Evolutionary conservation across 345 rosid genomes (phyloP).

Genomic region (Boechera retrofracta): DNA sequence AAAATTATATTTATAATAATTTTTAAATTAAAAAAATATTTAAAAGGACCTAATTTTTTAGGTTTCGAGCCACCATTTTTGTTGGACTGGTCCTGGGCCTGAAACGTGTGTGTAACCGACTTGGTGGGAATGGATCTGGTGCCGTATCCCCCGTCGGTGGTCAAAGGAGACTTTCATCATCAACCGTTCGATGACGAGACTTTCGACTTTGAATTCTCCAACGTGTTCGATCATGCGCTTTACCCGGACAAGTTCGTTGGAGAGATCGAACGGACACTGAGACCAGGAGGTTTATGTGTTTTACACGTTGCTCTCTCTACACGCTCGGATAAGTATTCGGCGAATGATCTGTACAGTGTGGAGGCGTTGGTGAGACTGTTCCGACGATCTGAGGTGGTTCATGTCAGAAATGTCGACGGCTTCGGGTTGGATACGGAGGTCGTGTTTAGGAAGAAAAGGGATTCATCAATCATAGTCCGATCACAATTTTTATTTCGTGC

Average conservation of each 20-base stretch:
- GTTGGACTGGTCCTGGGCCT: not conserved
- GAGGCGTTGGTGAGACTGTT: conserved; percentile 62
- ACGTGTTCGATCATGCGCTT: conserved; percentile 94
- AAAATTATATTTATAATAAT: no score
- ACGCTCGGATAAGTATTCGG: conserved; percentile 81
- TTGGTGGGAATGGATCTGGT: conserved; percentile 87
- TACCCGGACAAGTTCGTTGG: conserved; percentile 70
- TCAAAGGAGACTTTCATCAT: conserved; percentile 76
- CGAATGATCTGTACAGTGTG: conserved; percentile 72
- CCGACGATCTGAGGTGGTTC: conserved; percentile 61
- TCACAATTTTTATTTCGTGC: not conserved
- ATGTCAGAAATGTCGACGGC: conserved; percentile 70
- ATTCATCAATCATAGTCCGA: conserved; percentile 1
- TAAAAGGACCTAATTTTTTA: no score
- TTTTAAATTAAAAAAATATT: no score
- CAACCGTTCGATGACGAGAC: conserved; percentile 76
- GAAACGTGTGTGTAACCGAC: conserved; percentile 58
- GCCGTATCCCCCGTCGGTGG: conserved; percentile 75
- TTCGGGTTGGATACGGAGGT: conserved; percentile 91
- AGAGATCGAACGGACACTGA: conserved; percentile 88
- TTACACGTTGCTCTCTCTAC: conserved; percentile 72
- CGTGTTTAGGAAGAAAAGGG: conserved; percentile 58
- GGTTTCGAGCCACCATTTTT: no score
- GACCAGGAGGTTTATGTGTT: conserved; percentile 67
- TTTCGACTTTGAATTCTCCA: conserved; percentile 88